phyloP scores from a whole-genome alignment of 2,329 filamentous ascomycete species.

The Cryoendolithus antarcticus region DNA sequence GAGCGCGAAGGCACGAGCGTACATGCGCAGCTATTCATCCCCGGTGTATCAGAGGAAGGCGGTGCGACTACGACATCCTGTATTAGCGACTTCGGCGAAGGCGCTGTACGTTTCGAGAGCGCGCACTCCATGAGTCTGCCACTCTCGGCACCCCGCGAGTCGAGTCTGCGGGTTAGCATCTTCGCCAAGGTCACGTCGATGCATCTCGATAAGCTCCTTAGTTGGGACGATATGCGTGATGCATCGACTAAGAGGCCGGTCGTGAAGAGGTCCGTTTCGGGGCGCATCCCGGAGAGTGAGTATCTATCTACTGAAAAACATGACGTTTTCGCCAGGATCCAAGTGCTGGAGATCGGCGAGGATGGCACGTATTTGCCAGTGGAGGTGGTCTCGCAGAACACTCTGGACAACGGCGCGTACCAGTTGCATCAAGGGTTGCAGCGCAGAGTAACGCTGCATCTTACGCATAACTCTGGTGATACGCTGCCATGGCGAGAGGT shows the following conservation, averaged over 20 bases:
- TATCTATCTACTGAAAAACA: conserved; percentile 91
- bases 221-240: conserved; percentile 98
- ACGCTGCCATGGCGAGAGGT: conserved; percentile 81
- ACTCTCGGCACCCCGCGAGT: conserved; percentile 59
- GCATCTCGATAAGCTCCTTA: conserved; percentile 92
- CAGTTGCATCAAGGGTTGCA: conserved; percentile 93
- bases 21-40: conserved; percentile 92
- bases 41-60: conserved; percentile 73
- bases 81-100: conserved; percentile 87
- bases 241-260: conserved; percentile 40
- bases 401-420: conserved; percentile 78
- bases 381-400: conserved; percentile 76
- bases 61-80: conserved; percentile 92
- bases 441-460: conserved; percentile 69
- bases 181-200: conserved; percentile 85
- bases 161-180: conserved; percentile 72
- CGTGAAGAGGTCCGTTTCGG: conserved; percentile 41
- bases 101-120: conserved; percentile 85
- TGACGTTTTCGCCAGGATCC: conserved; percentile 76
- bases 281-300: conserved; percentile 73
- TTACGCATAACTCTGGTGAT: conserved; percentile 87
- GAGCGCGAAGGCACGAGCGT: conserved; percentile 93
- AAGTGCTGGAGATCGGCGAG: conserved; percentile 85
- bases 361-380: conserved; percentile 83
- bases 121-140: conserved; percentile 96